Conservation (phyloP, 2,329 filamentous ascomycete species). For the Fusarium burgessii region DNA sequence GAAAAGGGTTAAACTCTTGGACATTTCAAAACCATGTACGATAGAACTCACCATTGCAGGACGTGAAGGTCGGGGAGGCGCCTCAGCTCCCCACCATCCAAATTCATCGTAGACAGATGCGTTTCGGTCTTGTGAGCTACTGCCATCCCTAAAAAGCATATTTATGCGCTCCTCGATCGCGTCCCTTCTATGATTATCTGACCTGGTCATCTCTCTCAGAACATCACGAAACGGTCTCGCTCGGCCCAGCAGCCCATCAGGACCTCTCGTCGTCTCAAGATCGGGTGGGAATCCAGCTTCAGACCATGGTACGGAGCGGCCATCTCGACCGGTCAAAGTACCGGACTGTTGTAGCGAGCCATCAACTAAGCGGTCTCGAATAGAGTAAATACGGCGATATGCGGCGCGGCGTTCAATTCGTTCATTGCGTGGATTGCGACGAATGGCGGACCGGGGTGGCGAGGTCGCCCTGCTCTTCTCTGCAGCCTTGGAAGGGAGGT, state of each 20-base stretch:
- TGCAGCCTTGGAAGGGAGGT: conserved; percentile 53
- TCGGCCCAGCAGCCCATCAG: conserved; percentile 9
- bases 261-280: conserved; percentile 17
- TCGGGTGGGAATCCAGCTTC: conserved; percentile 33
- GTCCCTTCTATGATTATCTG: conserved; percentile 43
- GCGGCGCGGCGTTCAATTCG: conserved; percentile 49
- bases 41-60: conserved; percentile 41
- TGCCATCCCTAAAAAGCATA: conserved; percentile 39
- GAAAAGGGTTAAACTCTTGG: neutral
- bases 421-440: conserved; percentile 52
- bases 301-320: conserved; percentile 40
- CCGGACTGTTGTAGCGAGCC: conserved; percentile 16
- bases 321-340: conserved; percentile 20
- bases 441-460: conserved; percentile 56
- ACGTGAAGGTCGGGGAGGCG: conserved; percentile 33
- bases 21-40: neutral
- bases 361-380: conserved; percentile 41
- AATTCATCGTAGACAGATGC: conserved; percentile 19
- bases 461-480: conserved; percentile 48
- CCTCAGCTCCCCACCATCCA: conserved; percentile 45
- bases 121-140: conserved; percentile 28
- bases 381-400: conserved; percentile 46
- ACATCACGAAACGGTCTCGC: conserved; percentile 44
- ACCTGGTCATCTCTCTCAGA: conserved; percentile 44
- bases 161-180: conserved; percentile 47